Evolutionary conservation across 176 grass and related monocot species (phyloP).

Genomic region (Eragrostis nindensis): DNA sequence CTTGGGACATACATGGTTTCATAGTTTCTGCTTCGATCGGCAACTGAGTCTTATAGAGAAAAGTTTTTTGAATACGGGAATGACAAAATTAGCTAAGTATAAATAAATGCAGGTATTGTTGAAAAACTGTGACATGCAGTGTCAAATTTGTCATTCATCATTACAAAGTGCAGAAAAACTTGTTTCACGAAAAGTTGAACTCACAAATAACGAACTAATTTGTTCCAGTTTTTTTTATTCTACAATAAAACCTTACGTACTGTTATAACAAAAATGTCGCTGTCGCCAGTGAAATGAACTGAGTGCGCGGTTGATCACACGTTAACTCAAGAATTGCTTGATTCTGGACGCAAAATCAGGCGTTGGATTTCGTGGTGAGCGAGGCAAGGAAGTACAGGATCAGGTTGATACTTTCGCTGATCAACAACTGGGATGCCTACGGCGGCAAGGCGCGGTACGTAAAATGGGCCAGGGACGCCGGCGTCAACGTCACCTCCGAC

Average conservation of each 20-base stretch:
- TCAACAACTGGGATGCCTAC: slow-evolving; percentile 72
- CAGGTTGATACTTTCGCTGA: slow-evolving; percentile 59
- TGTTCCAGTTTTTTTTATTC: too few species aligned
- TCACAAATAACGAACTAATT: too few species aligned
- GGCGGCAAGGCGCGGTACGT: slow-evolving; percentile 78
- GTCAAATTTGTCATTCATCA: too few species aligned
- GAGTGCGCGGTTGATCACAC: background rate
- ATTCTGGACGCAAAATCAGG: slow-evolving; percentile 23
- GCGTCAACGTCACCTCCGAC: slow-evolving; percentile 52
- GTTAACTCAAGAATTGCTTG: background rate
- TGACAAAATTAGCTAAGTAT: too few species aligned
- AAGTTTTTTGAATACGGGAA: too few species aligned
- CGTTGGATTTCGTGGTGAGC: slow-evolving; percentile 76
- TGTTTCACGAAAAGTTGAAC: too few species aligned
- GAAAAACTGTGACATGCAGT: too few species aligned
- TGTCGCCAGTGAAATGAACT: background rate
- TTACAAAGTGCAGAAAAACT: too few species aligned
- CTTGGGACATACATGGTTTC: too few species aligned
- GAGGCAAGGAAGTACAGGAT: slow-evolving; percentile 72
- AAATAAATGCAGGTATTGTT: too few species aligned
- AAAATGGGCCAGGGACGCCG: slow-evolving; percentile 56
- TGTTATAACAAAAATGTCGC: background rate
- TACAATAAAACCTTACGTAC: background rate
- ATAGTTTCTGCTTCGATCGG: too few species aligned
- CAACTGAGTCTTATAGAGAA: too few species aligned